These are phyloP conservation scores for Pelargonium australe DNA, from an alignment of 441 rosid species.

Conservation along the genomic window DNA sequence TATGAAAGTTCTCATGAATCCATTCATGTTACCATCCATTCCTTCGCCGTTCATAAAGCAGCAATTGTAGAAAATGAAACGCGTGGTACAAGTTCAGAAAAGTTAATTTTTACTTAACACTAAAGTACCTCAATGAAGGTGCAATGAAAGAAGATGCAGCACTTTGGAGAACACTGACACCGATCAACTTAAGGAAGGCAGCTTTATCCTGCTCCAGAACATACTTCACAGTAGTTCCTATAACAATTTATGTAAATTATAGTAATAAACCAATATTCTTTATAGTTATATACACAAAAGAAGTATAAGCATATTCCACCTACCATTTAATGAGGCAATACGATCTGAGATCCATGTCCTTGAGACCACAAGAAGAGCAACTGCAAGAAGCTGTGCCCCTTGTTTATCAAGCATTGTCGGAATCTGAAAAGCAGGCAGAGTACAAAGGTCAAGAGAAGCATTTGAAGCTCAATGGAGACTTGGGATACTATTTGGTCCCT, in stretches of 20 bases:
- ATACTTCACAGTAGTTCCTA: conserved; percentile 97
- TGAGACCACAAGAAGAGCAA: conserved; percentile 84
- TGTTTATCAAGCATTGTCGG: conserved; percentile 90
- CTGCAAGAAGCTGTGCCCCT: conserved; percentile 84
- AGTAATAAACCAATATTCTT: conserved; percentile 16
- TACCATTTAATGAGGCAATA: conserved; percentile 95
- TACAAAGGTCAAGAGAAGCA: background rate
- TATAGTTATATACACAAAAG: conserved; percentile 13
- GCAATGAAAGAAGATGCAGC: conserved; percentile 90
- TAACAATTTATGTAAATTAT: conserved; percentile 18
- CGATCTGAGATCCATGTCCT: conserved; percentile 99
- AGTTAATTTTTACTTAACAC: background rate
- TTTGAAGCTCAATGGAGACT: conserved; percentile 5
- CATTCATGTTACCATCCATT: background rate
- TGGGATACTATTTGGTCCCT: background rate
- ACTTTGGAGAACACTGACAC: conserved; percentile 91
- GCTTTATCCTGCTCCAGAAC: conserved; percentile 96
- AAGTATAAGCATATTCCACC: conserved; percentile 1
- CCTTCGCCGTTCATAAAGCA: background rate
- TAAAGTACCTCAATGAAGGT: conserved; percentile 75
- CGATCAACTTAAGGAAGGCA: conserved; percentile 75
- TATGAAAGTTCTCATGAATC: background rate
- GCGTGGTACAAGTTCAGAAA: background rate
- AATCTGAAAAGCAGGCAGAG: conserved; percentile 45
- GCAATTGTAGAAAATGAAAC: background rate